Evolutionary conservation across 164 flowering plant species (phyloP).

Genomic region (Stephania japonica): DNA sequence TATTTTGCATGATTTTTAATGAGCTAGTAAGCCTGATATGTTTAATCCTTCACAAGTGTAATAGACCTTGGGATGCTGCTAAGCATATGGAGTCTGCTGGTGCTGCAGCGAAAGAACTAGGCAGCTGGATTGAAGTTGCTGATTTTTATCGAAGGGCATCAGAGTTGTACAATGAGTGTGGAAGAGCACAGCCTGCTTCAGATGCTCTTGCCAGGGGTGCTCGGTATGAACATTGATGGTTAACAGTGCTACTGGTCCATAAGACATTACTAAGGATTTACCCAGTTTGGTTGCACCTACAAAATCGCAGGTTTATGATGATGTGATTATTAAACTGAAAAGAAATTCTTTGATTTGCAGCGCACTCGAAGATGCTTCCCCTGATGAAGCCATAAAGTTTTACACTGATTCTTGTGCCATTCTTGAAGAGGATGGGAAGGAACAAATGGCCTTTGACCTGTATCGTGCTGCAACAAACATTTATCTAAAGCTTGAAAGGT

Average conservation of each 20-base stretch:
- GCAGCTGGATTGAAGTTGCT: conserved; percentile 75
- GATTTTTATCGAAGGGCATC: conserved; percentile 80
- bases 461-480: conserved; percentile 77
- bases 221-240: conserved; percentile 39
- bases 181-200: conserved; percentile 89
- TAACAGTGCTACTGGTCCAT: neutral
- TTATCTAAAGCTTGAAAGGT: conserved; percentile 88
- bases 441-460: conserved; percentile 95
- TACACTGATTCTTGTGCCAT: conserved; percentile 70
- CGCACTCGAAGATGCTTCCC: conserved; percentile 68
- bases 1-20: conserved; percentile 2
- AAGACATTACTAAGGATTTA: neutral
- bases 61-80: conserved; percentile 98
- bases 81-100: conserved; percentile 97
- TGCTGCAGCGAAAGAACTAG: conserved; percentile 66
- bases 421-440: conserved; percentile 94
- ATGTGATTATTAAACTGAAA: neutral
- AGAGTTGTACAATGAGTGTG: conserved; percentile 70
- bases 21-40: neutral
- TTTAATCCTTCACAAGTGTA: conserved; percentile 40
- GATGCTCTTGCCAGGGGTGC: conserved; percentile 97
- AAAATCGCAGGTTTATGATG: neutral
- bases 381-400: conserved; percentile 72
- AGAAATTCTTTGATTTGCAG: conserved; percentile 25
- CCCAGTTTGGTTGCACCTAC: neutral